Evolutionary conservation across 225 moss, liverwort and hornwort species (phyloP).

Genomic region (Anthoceros angustus): DNA sequence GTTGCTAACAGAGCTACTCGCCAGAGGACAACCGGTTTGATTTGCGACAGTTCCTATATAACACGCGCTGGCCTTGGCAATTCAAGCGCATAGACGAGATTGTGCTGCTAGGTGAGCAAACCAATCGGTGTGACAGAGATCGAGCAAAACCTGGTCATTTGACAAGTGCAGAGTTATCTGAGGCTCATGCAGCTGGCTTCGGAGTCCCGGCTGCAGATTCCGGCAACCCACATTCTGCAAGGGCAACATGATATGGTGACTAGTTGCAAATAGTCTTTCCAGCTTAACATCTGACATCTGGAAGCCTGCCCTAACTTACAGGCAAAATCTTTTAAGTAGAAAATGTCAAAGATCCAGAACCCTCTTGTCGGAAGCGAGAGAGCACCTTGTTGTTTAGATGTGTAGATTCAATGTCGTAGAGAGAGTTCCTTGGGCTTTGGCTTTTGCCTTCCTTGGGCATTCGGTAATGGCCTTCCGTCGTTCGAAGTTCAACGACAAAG

Average conservation of each 20-base stretch:
- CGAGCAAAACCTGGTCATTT: neutral
- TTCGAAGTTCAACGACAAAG: no score
- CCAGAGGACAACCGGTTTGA: constrained; percentile 83
- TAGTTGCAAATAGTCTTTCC: neutral
- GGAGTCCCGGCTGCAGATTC: neutral
- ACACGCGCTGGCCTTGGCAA: constrained; percentile 87
- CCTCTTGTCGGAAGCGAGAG: no score
- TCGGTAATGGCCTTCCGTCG: no score
- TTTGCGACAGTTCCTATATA: constrained; percentile 71
- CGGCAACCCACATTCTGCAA: neutral
- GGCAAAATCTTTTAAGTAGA: no score
- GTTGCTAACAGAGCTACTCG: constrained; percentile 44
- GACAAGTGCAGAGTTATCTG: neutral
- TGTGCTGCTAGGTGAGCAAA: constrained; percentile 30
- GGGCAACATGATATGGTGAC: neutral
- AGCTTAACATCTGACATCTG: neutral
- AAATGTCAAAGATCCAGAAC: no score
- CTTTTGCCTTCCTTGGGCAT: no score
- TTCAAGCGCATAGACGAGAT: constrained; percentile 64
- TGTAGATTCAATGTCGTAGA: no score
- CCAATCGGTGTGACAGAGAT: neutral
- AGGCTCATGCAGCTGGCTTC: constrained; percentile 1
- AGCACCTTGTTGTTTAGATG: no score
- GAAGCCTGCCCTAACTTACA: neutral
- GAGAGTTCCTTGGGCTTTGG: no score